Percentiles rank a stretch among this genome's conserved stretches.
Conservation (phyloP, 257 asterid species). For the Striga asiatica region DNA sequence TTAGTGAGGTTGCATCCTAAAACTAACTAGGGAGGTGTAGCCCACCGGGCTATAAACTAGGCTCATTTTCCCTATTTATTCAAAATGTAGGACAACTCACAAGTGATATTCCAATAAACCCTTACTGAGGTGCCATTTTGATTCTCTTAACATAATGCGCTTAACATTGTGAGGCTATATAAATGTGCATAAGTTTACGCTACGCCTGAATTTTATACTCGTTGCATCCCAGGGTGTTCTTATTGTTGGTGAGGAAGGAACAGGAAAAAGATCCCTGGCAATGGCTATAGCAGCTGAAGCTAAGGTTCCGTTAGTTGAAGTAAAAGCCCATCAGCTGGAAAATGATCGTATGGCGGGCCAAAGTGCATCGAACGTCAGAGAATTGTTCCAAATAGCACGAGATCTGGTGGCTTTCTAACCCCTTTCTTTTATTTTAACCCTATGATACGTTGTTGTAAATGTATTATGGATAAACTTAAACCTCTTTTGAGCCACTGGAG, state of each 20-base stretch:
- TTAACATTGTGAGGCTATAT: not conserved
- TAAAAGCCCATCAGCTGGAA: slow-evolving; percentile 87
- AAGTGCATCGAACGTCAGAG: slow-evolving; percentile 95
- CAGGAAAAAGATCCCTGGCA: slow-evolving; percentile 95
- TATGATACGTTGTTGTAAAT: not conserved
- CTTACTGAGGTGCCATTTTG: no score
- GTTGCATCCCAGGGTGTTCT: slow-evolving; percentile 77
- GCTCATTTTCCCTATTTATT: no score
- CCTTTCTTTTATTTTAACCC: slow-evolving; percentile 8
- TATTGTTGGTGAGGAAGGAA: slow-evolving; percentile 96
- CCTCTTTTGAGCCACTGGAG: not conserved
- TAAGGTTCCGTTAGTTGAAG: slow-evolving; percentile 90
- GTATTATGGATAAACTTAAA: slow-evolving; percentile 1
- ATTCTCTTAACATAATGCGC: not conserved
- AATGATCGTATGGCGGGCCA: slow-evolving; percentile 97
- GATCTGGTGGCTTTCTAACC: slow-evolving; percentile 61
- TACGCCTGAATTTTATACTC: slow-evolving; percentile 17
- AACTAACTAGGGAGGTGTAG: no score
- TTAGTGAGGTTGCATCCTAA: no score
- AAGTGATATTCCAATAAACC: no score
- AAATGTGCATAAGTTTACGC: slow-evolving; percentile 1
- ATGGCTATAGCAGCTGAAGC: slow-evolving; percentile 98
- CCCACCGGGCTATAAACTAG: no score
- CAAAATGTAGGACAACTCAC: no score
- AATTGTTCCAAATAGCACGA: slow-evolving; percentile 91